Percentiles rank a stretch among this genome's conserved stretches.
Conservation (phyloP, 352 stramenopile species). For the Aphanomyces astaci region DNA sequence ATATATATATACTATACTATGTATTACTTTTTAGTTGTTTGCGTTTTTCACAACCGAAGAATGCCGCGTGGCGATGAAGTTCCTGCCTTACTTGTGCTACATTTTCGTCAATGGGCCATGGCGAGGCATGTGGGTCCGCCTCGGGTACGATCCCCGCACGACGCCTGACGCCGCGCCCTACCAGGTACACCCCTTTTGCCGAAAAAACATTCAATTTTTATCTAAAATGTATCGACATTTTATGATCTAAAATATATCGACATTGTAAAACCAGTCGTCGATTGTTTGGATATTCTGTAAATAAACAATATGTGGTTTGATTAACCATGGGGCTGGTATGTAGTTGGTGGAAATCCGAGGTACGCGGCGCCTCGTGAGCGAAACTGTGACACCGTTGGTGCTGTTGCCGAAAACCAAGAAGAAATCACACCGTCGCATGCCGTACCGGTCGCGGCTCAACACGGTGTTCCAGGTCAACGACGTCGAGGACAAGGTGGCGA, state of each 20-base stretch:
- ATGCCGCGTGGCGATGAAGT: conserved; percentile 44
- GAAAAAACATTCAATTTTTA: too few relatives aligned
- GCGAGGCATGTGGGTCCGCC: conserved; percentile 73
- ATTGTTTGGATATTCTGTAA: too few relatives aligned
- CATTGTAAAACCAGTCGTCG: too few relatives aligned
- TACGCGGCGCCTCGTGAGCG: conserved; percentile 71
- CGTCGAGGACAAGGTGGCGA: conserved; percentile 18
- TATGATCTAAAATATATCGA: too few relatives aligned
- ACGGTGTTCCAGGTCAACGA: conserved; percentile 18
- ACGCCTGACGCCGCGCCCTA: conserved; percentile 42
- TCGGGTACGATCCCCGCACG: conserved; percentile 64
- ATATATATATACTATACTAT: too few relatives aligned
- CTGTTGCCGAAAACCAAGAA: not conserved
- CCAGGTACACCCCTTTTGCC: conserved; percentile 29
- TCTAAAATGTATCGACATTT: too few relatives aligned
- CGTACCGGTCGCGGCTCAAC: conserved; percentile 3
- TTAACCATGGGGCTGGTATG: not conserved
- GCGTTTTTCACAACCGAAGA: conserved; percentile 52
- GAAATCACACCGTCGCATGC: not conserved
- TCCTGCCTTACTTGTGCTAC: conserved; percentile 70
- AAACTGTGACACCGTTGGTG: conserved; percentile 39
- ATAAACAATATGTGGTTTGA: too few relatives aligned
- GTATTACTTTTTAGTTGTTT: conserved; percentile 43
- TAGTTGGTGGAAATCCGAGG: conserved; percentile 63
- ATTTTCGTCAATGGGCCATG: conserved; percentile 77